Conservation (phyloP, 2,329 filamentous ascomycete species). For the Pseudogymnoascus sp. region DNA sequence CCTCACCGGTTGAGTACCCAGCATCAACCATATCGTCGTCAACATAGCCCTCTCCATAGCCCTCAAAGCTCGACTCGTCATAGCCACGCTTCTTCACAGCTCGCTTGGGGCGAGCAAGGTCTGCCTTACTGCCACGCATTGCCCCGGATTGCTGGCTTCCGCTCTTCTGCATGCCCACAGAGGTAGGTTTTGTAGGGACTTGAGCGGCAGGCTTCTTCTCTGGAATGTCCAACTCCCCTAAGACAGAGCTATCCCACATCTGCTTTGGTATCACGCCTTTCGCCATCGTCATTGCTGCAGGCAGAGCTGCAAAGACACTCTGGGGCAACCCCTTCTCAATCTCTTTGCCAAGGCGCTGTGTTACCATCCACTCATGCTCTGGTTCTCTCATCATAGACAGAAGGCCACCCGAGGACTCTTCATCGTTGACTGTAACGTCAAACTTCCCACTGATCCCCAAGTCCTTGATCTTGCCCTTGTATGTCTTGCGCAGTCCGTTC, state of each 20-base stretch:
- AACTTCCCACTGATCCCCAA: conserved; percentile 55
- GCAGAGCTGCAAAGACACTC: conserved; percentile 37
- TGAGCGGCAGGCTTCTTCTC: conserved; percentile 15
- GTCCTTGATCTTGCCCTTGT: conserved; percentile 61
- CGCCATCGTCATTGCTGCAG: conserved; percentile 48
- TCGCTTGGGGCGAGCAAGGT: conserved; percentile 50
- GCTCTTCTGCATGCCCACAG: conserved; percentile 45
- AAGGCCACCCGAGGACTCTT: conserved; percentile 45
- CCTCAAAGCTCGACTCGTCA: conserved; percentile 65
- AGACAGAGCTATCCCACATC: conserved; percentile 50
- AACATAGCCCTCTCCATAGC: conserved; percentile 63
- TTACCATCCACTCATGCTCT: conserved; percentile 50
- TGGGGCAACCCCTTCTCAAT: conserved; percentile 46
- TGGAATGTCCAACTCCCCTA: conserved; percentile 43
- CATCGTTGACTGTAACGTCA: conserved; percentile 50
- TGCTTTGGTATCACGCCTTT: conserved; percentile 48
- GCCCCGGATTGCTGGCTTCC: conserved; percentile 15
- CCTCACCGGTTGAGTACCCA: conserved; percentile 66
- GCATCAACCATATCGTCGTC: conserved; percentile 58
- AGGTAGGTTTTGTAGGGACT: conserved; percentile 40
- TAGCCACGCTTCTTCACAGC: conserved; percentile 68
- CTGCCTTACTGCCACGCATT: conserved; percentile 16
- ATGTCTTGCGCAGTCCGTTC: conserved; percentile 59
- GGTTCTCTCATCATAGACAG: conserved; percentile 43
- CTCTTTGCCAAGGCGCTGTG: conserved; percentile 46